These are phyloP conservation scores for Neoboletus brunneissimus DNA, from an alignment of 768 basidiomycete genomes.

Conservation along the genomic window DNA sequence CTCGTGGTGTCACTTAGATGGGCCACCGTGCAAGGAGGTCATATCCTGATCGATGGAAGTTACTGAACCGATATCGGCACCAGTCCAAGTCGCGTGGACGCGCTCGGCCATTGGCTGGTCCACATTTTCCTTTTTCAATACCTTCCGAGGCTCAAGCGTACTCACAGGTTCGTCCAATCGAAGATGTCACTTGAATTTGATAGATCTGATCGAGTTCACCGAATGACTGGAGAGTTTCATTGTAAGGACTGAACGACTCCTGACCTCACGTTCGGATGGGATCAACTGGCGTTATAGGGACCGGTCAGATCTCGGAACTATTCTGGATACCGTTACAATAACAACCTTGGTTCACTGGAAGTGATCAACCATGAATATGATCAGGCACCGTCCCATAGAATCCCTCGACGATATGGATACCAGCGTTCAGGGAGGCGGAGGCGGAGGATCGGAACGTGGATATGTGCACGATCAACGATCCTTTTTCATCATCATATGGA, in stretches of 20 bases:
- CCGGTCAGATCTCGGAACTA: not conserved
- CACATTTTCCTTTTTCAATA: not conserved
- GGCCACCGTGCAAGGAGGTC: not conserved
- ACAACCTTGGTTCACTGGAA: not conserved
- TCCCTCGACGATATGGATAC: not conserved
- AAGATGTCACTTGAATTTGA: not conserved
- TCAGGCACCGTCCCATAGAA: not conserved
- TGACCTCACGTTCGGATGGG: no score
- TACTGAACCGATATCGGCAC: not conserved
- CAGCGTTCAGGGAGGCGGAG: not conserved
- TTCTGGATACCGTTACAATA: not conserved
- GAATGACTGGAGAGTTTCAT: no score
- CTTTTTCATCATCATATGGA: not conserved
- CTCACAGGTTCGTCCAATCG: no score
- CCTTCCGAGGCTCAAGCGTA: not conserved
- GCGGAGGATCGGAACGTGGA: not conserved
- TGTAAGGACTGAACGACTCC: no score
- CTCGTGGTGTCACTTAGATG: not conserved
- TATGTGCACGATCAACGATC: not conserved
- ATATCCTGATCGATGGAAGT: not conserved
- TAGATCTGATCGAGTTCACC: no score
- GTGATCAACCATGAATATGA: not conserved
- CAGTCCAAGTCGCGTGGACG: no score
- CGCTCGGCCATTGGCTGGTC: no score
- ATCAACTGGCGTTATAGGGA: no score